A percentile compares a stretch with the other conserved stretches of the same genome.
Conservation (phyloP, 2,329 filamentous ascomycete species). For the Phyllosticta citriasiana region DNA sequence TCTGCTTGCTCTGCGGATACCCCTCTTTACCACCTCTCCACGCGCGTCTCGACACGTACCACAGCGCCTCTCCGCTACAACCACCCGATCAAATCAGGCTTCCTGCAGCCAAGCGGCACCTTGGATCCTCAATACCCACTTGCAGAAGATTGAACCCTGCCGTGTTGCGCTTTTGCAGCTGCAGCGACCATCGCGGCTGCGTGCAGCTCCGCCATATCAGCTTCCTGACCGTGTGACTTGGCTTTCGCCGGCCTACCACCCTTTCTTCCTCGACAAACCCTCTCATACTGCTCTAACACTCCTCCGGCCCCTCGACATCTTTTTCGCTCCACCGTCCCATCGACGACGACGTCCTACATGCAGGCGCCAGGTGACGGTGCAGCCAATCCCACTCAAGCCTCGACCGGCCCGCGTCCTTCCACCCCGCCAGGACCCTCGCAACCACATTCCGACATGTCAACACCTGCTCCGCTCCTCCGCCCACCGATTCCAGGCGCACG, state of each 20-base stretch:
- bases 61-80: constrained; percentile 4
- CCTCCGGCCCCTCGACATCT: background rate
- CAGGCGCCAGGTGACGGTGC: background rate
- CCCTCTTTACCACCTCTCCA: background rate
- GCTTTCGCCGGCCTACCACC: background rate
- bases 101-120: constrained; percentile 9
- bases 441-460: constrained; percentile 47
- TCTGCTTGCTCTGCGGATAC: background rate
- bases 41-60: background rate
- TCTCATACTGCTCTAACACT: background rate
- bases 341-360: background rate
- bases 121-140: constrained; percentile 3
- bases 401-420: constrained; percentile 6
- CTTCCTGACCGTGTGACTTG: constrained; percentile 9
- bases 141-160: background rate
- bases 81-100: background rate
- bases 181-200: constrained; percentile 6
- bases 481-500: constrained; percentile 64
- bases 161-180: background rate
- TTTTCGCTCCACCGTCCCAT: background rate
- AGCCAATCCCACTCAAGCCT: background rate
- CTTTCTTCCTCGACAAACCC: background rate
- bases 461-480: constrained; percentile 69
- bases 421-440: constrained; percentile 7
- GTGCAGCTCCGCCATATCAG: constrained; percentile 6